These are phyloP conservation scores for Dictyostelium brefeldianum DNA, from an alignment of 78 protist genomes.

Conservation along the genomic window DNA sequence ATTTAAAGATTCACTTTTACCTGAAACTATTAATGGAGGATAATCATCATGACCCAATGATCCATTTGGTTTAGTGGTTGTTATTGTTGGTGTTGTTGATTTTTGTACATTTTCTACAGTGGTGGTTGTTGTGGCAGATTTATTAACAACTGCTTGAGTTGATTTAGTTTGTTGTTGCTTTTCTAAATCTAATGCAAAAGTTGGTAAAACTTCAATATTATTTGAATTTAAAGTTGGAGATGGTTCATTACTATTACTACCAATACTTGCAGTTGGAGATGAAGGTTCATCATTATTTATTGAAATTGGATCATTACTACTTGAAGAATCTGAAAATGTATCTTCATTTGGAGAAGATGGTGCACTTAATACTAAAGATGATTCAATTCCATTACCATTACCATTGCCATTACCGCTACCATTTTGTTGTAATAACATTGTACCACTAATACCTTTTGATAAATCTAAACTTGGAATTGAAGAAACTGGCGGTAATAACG, in stretches of 20 bases:
- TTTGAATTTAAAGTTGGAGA: not conserved
- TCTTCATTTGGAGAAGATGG: not conserved
- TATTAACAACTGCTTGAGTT: not conserved
- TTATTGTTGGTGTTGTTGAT: not conserved
- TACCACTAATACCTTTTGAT: slow-evolving; percentile 1
- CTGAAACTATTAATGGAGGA: not conserved
- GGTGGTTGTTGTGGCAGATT: not conserved
- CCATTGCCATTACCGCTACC: not conserved
- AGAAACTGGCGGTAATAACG: not conserved
- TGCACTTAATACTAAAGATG: not conserved
- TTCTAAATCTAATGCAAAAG: not conserved
- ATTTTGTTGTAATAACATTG: not conserved
- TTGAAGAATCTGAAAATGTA: not conserved
- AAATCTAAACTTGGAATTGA: slow-evolving; percentile 12
- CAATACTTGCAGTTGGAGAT: not conserved
- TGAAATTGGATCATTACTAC: not conserved
- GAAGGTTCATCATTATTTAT: not conserved
- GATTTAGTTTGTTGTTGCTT: not conserved
- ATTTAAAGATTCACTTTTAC: not conserved
- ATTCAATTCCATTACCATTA: not conserved
- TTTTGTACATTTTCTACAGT: slow-evolving; percentile 15
- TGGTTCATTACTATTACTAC: not conserved
- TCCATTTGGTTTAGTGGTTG: not conserved
- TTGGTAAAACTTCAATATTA: not conserved
- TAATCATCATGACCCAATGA: not conserved